Base-by-base conservation (phyloP, 306 rosid genomes). In the Bauhinia variegata region DNA sequence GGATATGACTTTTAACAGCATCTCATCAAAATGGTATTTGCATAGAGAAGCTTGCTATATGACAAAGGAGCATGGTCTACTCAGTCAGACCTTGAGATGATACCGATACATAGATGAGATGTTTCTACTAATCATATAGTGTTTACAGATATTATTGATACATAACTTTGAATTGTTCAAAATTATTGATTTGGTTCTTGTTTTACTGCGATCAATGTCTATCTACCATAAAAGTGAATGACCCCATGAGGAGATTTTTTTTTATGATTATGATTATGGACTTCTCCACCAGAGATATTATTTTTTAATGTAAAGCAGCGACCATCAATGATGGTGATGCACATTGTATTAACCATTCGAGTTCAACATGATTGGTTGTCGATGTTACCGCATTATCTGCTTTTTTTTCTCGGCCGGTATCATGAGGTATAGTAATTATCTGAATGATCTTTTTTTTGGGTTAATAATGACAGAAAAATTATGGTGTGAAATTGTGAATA, bases 141-240 rank as follows among this genome's bases (percentile, higher is more conserved):
- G 59, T 75, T 23, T 72, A 72, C 80, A 79, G 38, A 72, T 73
- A 82, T n/a, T n/a, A n/a, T 80, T 59, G 42, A 84, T 81, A 85
- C 82, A 69, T 68, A 73, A 74, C 54, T 56, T 49, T 74, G 78
- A 44, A 62, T 65, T 76, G 61, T 73, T 57, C 52, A 78, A 72
- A 56, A 42, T 68, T n/a, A n/a, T n/a, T n/a, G 38, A 38, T 38
- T 55, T 73, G 48, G 68, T 63, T 57, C 55, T 30, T 74, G 61
- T 58, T 28, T 54, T 67, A 60, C 61, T 62, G 76, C 69, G 36
- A 72, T 64, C 65, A 64, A 64, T 56, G 56, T 61, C 52, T n/a
- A n/a, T n/a, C n/a, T 49, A 18, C 17, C 47, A 62, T 42, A 44
- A 65, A 57, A 56, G 32, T 42, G 52, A 33, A 61, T 61, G 19